phyloP scores from a whole-genome alignment of 306 rosid genomes.

The Rosa chinensis region DNA sequence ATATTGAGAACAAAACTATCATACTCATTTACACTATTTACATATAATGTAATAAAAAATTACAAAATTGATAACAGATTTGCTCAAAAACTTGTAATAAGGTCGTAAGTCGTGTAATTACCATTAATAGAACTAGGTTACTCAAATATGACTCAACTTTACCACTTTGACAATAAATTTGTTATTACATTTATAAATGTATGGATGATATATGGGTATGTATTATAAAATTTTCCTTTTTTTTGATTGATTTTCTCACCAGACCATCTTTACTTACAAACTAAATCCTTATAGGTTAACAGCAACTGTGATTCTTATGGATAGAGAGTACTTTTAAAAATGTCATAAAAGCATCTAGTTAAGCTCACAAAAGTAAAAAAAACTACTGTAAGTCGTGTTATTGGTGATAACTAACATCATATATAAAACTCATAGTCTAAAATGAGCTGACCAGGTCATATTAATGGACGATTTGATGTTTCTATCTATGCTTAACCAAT shows the following conservation, averaged over 20 bases:
- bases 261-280: background rate
- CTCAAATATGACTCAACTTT: too few relatives aligned
- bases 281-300: background rate
- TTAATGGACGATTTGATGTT: background rate
- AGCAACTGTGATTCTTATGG: background rate
- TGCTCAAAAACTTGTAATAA: too few relatives aligned
- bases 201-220: too few relatives aligned
- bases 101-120: too few relatives aligned
- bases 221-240: too few relatives aligned
- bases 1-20: too few relatives aligned
- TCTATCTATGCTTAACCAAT: constrained; percentile 5
- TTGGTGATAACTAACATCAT: constrained; percentile 1
- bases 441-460: constrained; percentile 28
- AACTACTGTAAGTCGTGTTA: constrained; percentile 22
- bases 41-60: too few relatives aligned
- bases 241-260: background rate
- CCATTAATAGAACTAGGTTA: too few relatives aligned
- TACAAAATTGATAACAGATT: too few relatives aligned
- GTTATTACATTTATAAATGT: too few relatives aligned
- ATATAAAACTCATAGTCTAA: background rate
- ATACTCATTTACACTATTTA: too few relatives aligned
- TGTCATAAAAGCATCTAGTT: constrained; percentile 18
- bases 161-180: too few relatives aligned
- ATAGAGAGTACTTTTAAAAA: background rate
- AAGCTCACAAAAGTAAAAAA: constrained; percentile 16